Evolutionary conservation across 345 rosid genomes (phyloP).

Genomic region (Acer negundo): DNA sequence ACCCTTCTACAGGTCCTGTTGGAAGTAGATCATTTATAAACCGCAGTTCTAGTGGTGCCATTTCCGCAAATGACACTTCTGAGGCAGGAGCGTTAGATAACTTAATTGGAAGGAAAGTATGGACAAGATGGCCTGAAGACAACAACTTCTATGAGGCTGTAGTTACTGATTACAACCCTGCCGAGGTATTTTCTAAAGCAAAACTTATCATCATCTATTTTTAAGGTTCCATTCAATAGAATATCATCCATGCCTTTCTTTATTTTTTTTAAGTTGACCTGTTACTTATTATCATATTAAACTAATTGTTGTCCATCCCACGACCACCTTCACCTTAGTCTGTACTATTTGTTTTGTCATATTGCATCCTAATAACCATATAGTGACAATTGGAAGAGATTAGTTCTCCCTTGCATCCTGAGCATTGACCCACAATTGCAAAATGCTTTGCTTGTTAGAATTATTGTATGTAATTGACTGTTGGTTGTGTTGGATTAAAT

Average conservation of each 20-base stretch:
- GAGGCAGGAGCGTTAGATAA: constrained; percentile 45
- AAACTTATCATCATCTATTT: background rate
- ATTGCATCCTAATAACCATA: background rate
- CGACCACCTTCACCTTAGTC: background rate
- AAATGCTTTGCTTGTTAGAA: background rate
- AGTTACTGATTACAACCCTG: constrained; percentile 76
- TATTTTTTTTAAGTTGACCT: background rate
- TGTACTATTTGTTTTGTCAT: background rate
- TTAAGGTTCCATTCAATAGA: background rate
- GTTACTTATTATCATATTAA: background rate
- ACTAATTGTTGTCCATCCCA: background rate
- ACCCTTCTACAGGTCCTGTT: constrained; percentile 52
- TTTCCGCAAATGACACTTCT: constrained; percentile 54
- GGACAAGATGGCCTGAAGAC: constrained; percentile 99
- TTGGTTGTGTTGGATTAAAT: background rate
- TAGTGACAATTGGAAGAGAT: background rate
- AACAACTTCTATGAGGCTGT: constrained; percentile 90
- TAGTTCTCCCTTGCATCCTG: background rate
- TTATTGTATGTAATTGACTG: background rate
- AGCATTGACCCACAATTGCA: background rate
- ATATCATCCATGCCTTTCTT: background rate
- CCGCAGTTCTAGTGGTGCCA: constrained; percentile 46
- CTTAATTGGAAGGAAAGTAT: constrained; percentile 82
- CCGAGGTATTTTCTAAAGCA: constrained; percentile 49
- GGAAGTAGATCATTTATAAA: constrained; percentile 56